Evolutionary conservation across 2,329 filamentous ascomycete species (phyloP).

Genomic region (Dothistroma septosporum): DNA sequence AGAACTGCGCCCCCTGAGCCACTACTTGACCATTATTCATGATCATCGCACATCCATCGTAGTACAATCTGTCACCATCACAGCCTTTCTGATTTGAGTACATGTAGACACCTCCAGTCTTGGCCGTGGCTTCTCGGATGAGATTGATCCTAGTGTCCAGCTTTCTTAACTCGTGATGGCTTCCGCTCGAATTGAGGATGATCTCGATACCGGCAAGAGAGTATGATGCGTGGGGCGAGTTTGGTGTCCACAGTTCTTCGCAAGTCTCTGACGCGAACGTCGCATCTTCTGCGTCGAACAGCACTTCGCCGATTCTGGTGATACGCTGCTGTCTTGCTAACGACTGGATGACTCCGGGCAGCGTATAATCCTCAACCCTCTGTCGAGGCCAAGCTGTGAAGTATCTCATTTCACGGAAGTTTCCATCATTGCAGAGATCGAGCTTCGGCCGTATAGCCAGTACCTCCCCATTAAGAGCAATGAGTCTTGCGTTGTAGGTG

Average conservation of each 20-base stretch:
- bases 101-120: slow-evolving; percentile 57
- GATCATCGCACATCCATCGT: slow-evolving; percentile 61
- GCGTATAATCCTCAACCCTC: slow-evolving; percentile 60
- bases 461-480: slow-evolving; percentile 63
- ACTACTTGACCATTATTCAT: slow-evolving; percentile 59
- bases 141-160: slow-evolving; percentile 59
- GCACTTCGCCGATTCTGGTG: slow-evolving; percentile 65
- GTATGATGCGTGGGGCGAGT: slow-evolving; percentile 55
- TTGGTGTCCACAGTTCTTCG: slow-evolving; percentile 63
- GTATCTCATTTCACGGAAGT: slow-evolving; percentile 46
- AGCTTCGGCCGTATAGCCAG: slow-evolving; percentile 69
- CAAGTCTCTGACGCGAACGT: slow-evolving; percentile 63
- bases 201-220: slow-evolving; percentile 62
- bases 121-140: slow-evolving; percentile 63
- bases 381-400: slow-evolving; percentile 62
- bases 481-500: slow-evolving; percentile 63
- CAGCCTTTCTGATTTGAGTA: slow-evolving; percentile 60
- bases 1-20: slow-evolving; percentile 64
- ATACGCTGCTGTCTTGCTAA: slow-evolving; percentile 51
- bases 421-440: slow-evolving; percentile 67
- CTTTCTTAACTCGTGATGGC: slow-evolving; percentile 65
- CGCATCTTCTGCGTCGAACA: slow-evolving; percentile 60
- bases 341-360: slow-evolving; percentile 57
- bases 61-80: slow-evolving; percentile 59
- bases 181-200: slow-evolving; percentile 62